Conservation (phyloP, 768 basidiomycete genomes). For the Daedalea quercina region DNA sequence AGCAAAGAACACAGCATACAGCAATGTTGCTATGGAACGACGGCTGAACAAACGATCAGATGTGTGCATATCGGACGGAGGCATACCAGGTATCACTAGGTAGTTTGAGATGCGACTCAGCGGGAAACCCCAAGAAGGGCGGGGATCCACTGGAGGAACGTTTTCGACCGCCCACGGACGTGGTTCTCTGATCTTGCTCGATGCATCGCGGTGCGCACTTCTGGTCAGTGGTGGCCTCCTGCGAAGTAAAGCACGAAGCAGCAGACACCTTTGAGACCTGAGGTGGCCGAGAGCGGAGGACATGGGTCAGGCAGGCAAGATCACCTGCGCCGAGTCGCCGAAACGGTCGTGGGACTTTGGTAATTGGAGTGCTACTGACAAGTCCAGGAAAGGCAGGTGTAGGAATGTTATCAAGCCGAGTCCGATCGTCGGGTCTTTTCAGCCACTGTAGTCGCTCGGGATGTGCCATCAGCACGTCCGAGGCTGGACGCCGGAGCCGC, state of each 20-base stretch:
- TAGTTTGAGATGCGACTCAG: slow-evolving; percentile 44
- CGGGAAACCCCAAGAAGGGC: slow-evolving; percentile 21
- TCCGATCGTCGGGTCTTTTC: too few species aligned
- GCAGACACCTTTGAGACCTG: neutral
- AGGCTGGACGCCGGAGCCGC: too few species aligned
- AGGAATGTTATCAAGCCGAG: too few species aligned
- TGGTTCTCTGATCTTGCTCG: neutral
- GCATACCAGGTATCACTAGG: slow-evolving; percentile 49
- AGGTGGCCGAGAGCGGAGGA: neutral
- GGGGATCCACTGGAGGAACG: slow-evolving; percentile 3
- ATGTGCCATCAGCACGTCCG: too few species aligned
- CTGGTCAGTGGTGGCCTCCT: neutral
- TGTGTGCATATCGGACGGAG: neutral
- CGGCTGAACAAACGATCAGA: neutral
- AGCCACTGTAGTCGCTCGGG: too few species aligned
- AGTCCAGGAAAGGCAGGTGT: too few species aligned
- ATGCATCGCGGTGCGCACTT: neutral
- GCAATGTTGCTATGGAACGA: slow-evolving; percentile 34
- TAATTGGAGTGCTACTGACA: too few species aligned
- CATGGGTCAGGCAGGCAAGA: neutral
- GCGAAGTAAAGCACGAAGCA: neutral
- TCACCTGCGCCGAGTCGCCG: neutral
- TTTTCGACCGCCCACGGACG: slow-evolving; percentile 1
- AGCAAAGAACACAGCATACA: slow-evolving; percentile 55
- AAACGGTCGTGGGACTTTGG: too few species aligned